These are phyloP conservation scores for Ziziphus jujuba DNA, from an alignment of 306 rosid genomes.

Conservation along the genomic window DNA sequence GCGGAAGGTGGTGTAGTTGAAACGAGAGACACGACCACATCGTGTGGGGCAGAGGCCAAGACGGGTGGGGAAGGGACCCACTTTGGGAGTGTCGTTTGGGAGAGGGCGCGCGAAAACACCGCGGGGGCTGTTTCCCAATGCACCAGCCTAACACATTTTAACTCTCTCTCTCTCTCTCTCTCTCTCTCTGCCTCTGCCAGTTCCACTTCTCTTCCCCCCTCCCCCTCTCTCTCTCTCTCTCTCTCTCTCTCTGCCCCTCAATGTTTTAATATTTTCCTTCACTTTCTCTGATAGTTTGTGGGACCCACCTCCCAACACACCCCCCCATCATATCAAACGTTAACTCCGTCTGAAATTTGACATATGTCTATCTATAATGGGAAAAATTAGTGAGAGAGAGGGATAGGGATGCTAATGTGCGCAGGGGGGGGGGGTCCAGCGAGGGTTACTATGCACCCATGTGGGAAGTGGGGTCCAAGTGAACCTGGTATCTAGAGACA, in stretches of 20 bases:
- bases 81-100: conserved; percentile 21
- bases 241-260: conserved; percentile 8
- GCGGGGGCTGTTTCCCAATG: conserved; percentile 63
- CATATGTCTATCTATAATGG: background rate
- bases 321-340: conserved; percentile 48
- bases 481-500: conserved; percentile 46
- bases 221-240: background rate
- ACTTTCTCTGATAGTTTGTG: conserved; percentile 18
- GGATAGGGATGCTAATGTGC: conserved; percentile 13
- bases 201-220: conserved; percentile 5
- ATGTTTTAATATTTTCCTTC: background rate
- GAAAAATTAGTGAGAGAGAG: background rate
- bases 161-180: background rate
- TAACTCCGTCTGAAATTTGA: conserved; percentile 28
- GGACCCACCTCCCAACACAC: conserved; percentile 23
- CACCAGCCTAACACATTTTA: too few relatives aligned
- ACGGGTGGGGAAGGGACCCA: conserved; percentile 22
- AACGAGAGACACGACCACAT: conserved; percentile 22
- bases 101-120: conserved; percentile 63
- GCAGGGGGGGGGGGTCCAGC: conserved; percentile 13
- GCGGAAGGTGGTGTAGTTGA: background rate
- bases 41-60: conserved; percentile 3
- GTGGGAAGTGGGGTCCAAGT: conserved; percentile 44
- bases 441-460: conserved; percentile 38
- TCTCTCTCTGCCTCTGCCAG: conserved; percentile 24